These are phyloP conservation scores for Xylariaceae sp. DNA, from an alignment of 2,329 filamentous ascomycete species.

Conservation along the genomic window DNA sequence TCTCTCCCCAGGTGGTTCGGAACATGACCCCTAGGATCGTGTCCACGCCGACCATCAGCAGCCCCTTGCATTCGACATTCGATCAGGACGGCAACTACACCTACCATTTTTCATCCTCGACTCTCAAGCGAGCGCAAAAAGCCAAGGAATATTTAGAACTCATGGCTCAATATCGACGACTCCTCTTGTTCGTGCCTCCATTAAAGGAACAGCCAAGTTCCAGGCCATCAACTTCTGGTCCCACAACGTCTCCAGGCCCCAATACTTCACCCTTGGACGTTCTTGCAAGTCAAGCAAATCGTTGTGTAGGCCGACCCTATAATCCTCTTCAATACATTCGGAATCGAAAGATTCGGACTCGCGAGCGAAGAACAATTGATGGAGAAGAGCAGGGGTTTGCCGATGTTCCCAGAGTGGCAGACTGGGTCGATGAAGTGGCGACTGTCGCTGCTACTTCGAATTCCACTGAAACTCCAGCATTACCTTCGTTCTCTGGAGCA, in stretches of 20 bases:
- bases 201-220: conserved; percentile 49
- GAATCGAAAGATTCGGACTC: conserved; percentile 79
- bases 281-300: conserved; percentile 33
- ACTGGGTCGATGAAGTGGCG: conserved; percentile 74
- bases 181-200: conserved; percentile 77
- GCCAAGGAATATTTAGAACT: conserved; percentile 84
- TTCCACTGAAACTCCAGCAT: conserved; percentile 32
- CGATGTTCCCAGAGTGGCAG: conserved; percentile 66
- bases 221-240: conserved; percentile 39
- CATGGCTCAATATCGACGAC: conserved; percentile 75
- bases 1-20: conserved; percentile 56
- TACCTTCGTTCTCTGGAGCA: conserved; percentile 48
- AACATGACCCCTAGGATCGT: conserved; percentile 40
- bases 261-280: conserved; percentile 25
- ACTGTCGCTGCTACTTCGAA: conserved; percentile 40
- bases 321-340: conserved; percentile 92
- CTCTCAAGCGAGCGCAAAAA: conserved; percentile 77
- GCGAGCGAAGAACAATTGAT: conserved; percentile 73
- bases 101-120: conserved; percentile 74
- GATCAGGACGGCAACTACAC: conserved; percentile 51
- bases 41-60: conserved; percentile 40
- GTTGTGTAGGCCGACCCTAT: conserved; percentile 65
- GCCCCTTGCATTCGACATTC: conserved; percentile 47
- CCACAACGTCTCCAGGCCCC: conserved; percentile 39
- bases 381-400: conserved; percentile 74